A percentile compares a stretch with the other conserved stretches of the same genome.
Evolutionary conservation across 305 asterid species (phyloP).

Genomic region (Solanum aculeatissimum): DNA sequence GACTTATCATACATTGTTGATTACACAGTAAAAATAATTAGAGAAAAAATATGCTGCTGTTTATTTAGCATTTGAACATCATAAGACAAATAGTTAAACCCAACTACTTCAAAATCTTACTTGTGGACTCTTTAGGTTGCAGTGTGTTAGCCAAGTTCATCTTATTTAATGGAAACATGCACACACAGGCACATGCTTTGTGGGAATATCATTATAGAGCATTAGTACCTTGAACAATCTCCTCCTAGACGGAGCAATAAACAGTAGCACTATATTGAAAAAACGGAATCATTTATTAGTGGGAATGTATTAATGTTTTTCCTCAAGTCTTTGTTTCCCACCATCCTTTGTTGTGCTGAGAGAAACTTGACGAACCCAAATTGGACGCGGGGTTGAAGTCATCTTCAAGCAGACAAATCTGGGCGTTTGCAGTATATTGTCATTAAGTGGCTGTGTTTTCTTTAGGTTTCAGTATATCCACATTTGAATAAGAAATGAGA

Average conservation of each 20-base stretch:
- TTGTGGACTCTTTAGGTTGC: not conserved
- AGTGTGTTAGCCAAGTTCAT: not conserved
- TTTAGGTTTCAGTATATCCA: not conserved
- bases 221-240: not conserved
- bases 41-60: not conserved
- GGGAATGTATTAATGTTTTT: not conserved
- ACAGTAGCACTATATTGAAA: not conserved
- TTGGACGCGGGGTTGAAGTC: not conserved
- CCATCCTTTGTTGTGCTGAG: not conserved
- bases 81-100: not conserved
- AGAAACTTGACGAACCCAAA: not conserved
- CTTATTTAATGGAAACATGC: not conserved
- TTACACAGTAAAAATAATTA: not conserved
- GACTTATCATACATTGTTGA: not conserved
- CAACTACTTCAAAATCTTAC: not conserved
- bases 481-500: not conserved
- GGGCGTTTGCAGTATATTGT: not conserved
- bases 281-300: not conserved
- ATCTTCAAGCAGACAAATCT: not conserved
- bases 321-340: not conserved
- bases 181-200: not conserved
- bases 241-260: not conserved
- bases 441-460: not conserved
- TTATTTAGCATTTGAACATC: not conserved
- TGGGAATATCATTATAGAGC: not conserved